Conservation (phyloP, 2,329 filamentous ascomycete species). For the Chrysoporthe cubensis region DNA sequence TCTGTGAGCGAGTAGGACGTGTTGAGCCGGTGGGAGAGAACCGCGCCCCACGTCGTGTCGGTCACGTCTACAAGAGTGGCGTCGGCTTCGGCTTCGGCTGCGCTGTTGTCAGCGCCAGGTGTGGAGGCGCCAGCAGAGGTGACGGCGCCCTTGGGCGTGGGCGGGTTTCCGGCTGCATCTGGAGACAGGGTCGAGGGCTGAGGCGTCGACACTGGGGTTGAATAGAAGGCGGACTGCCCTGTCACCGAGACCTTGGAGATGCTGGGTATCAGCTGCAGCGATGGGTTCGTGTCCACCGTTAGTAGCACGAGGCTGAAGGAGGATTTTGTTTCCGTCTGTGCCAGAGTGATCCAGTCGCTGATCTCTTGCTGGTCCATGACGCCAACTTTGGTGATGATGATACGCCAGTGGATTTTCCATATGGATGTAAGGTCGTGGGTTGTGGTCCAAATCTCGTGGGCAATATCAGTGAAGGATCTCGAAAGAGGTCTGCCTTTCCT, state of each 20-base stretch:
- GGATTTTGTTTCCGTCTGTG: slow-evolving; percentile 55
- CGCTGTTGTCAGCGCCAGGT: slow-evolving; percentile 50
- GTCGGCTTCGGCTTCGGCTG: slow-evolving; percentile 54
- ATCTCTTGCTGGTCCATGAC: slow-evolving; percentile 69
- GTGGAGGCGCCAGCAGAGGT: slow-evolving; percentile 47
- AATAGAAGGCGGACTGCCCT: slow-evolving; percentile 52
- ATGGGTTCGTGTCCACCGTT: slow-evolving; percentile 67
- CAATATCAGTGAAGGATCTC: slow-evolving; percentile 64
- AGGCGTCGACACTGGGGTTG: slow-evolving; percentile 72
- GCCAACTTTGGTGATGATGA: slow-evolving; percentile 74
- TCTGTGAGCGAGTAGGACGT: slow-evolving; percentile 61
- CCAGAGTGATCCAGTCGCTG: slow-evolving; percentile 60
- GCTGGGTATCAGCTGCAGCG: slow-evolving; percentile 65
- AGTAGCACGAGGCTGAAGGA: slow-evolving; percentile 62
- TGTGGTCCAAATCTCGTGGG: slow-evolving; percentile 76
- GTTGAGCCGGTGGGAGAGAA: slow-evolving; percentile 69
- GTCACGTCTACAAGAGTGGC: slow-evolving; percentile 72
- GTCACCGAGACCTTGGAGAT: slow-evolving; percentile 52
- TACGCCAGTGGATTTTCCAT: slow-evolving; percentile 75
- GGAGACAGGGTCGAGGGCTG: slow-evolving; percentile 63
- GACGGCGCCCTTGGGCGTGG: slow-evolving; percentile 50
- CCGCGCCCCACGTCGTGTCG: slow-evolving; percentile 76
- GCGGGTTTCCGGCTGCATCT: slow-evolving; percentile 58
- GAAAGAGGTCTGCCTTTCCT: slow-evolving; percentile 58
- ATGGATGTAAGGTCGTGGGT: slow-evolving; percentile 73